phyloP scores from a whole-genome alignment of 805 yeast genomes.

The Debaryomyces maramus region DNA sequence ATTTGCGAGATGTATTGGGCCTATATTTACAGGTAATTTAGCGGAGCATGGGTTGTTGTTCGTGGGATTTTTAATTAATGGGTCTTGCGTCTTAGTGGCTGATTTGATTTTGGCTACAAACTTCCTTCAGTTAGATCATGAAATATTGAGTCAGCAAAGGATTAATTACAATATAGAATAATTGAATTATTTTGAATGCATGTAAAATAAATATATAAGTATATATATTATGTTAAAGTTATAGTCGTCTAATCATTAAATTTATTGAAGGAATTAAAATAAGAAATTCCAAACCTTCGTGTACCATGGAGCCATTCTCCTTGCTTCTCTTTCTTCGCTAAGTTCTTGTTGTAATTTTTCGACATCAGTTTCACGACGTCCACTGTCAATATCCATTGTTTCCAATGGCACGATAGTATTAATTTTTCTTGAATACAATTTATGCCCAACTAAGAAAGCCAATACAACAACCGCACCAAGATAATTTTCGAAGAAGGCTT shows the following conservation, averaged over 20 bases:
- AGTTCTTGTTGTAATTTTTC: constrained; percentile 51
- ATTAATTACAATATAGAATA: neutral
- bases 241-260: constrained; percentile 1
- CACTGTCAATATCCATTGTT: constrained; percentile 62
- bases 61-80: constrained; percentile 53
- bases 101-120: constrained; percentile 44
- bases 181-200: neutral
- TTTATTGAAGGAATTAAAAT: constrained; percentile 11
- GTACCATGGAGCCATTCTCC: constrained; percentile 21
- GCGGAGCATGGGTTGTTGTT: constrained; percentile 52
- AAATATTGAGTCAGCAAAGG: constrained; percentile 17
- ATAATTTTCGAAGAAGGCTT: constrained; percentile 55
- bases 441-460: constrained; percentile 53
- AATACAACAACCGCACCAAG: constrained; percentile 48
- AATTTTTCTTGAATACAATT: constrained; percentile 44
- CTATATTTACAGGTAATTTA: constrained; percentile 71
- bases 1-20: constrained; percentile 80
- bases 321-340: constrained; percentile 39
- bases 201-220: neutral
- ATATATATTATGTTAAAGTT: neutral
- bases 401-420: constrained; percentile 35
- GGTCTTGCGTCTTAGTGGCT: constrained; percentile 51
- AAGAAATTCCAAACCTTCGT: constrained; percentile 20
- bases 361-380: constrained; percentile 57
- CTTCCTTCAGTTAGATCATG: constrained; percentile 42